Evolutionary conservation across 73 alveolate genomes (phyloP).

Genomic region (Blepharisma stoltei): DNA sequence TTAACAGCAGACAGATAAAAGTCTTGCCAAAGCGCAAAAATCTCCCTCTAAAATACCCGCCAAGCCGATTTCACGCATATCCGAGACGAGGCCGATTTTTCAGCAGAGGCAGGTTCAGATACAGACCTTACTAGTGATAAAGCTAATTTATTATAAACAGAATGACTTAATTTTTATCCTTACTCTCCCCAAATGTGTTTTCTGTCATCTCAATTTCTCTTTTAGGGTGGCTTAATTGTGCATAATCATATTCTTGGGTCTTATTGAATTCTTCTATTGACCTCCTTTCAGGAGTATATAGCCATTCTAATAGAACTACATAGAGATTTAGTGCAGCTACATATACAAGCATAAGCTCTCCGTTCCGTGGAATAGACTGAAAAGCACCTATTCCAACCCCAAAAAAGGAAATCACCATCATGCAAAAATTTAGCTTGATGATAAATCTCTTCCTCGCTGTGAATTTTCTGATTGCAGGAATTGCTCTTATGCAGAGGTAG

Average conservation of each 20-base stretch:
- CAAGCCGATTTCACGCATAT: no score
- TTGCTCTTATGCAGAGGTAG: not conserved
- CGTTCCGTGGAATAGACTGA: constrained; percentile 14
- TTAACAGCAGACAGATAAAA: constrained; percentile 54
- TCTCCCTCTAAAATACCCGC: constrained; percentile 28
- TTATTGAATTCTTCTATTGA: no score
- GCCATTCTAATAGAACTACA: not conserved
- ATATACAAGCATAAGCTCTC: not conserved
- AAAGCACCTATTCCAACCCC: constrained; percentile 20
- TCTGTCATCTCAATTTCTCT: no score
- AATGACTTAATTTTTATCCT: no score
- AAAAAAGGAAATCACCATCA: not conserved
- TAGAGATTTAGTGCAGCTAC: not conserved
- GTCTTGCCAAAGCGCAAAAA: constrained; percentile 53
- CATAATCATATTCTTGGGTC: no score
- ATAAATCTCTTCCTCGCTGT: not conserved
- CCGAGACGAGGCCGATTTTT: no score
- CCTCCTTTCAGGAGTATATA: constrained; percentile 7
- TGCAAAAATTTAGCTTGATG: not conserved
- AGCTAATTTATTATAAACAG: no score
- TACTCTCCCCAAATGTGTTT: no score
- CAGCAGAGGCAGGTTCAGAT: no score
- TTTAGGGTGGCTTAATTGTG: no score
- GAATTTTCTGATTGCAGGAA: not conserved
- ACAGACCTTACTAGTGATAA: no score